These are phyloP conservation scores for Dactylonectria estremocensis DNA, from an alignment of 2,329 filamentous ascomycete species.

Conservation along the genomic window DNA sequence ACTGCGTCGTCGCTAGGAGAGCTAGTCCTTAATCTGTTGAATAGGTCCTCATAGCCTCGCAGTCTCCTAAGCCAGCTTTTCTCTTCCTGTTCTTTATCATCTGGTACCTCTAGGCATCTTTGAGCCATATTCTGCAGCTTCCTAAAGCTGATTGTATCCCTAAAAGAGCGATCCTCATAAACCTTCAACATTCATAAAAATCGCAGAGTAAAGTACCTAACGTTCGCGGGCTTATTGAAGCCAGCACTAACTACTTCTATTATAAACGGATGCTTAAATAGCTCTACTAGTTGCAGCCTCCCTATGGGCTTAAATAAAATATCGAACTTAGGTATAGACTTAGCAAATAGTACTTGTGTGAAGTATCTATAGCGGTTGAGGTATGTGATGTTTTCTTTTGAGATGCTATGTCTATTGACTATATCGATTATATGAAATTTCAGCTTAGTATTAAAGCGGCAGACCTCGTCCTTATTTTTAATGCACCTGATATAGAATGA, in stretches of 20 bases:
- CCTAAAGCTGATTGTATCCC: too few species aligned
- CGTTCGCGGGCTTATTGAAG: too few species aligned
- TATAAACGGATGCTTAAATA: constrained; percentile 78
- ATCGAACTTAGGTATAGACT: constrained; percentile 32
- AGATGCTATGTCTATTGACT: too few species aligned
- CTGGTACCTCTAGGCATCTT: constrained; percentile 53
- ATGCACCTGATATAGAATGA: too few species aligned
- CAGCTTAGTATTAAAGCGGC: too few species aligned
- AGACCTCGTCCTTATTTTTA: too few species aligned
- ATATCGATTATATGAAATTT: too few species aligned
- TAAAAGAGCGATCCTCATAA: constrained; percentile 7
- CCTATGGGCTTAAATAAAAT: constrained; percentile 9
- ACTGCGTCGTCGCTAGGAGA: constrained; percentile 17
- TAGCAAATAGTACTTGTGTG: constrained; percentile 51
- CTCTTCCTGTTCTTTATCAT: constrained; percentile 15
- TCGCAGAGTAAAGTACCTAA: constrained; percentile 76
- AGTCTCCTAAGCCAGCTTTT: constrained; percentile 13
- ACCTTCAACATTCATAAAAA: constrained; percentile 58
- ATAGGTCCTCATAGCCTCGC: constrained; percentile 16
- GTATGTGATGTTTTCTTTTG: constrained; percentile 55
- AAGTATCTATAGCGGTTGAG: too few species aligned
- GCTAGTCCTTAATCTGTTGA: constrained; percentile 14
- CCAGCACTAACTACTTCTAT: constrained; percentile 80
- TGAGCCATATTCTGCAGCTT: too few species aligned
- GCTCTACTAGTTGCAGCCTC: too few species aligned